Evolutionary conservation across 176 grass and related monocot species (phyloP).

Genomic region (Cymbopogon citratus): DNA sequence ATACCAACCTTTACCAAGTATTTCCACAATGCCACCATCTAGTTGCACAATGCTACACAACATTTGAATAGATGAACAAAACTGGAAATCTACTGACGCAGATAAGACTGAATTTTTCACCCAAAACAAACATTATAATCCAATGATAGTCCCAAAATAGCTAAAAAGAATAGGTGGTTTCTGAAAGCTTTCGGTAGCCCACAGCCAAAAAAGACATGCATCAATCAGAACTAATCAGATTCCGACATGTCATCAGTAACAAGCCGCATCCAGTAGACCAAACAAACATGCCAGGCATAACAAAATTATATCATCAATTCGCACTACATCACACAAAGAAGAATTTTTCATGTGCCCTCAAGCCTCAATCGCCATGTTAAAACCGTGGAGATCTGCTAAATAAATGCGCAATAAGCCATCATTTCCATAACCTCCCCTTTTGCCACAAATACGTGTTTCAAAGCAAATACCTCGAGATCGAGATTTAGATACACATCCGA

Average conservation of each 20-base stretch:
- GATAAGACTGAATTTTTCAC: background rate
- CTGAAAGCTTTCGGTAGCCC: background rate
- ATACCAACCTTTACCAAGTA: background rate
- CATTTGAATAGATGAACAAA: background rate
- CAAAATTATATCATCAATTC: background rate
- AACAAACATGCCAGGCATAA: background rate
- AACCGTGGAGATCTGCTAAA: background rate
- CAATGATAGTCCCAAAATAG: background rate
- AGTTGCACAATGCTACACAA: background rate
- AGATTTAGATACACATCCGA: background rate
- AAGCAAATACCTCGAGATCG: background rate
- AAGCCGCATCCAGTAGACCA: background rate
- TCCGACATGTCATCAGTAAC: background rate
- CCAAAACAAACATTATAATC: background rate
- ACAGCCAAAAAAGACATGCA: background rate
- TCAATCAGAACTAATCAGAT: background rate
- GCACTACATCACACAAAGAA: background rate
- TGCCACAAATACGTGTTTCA: background rate
- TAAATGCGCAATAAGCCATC: background rate
- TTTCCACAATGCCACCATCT: background rate
- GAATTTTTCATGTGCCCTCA: background rate
- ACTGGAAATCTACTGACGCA: background rate
- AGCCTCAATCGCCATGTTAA: background rate
- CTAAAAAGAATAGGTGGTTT: background rate
- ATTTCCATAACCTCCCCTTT: background rate